Conservation (phyloP, 331 rosid species). For the Saraca asoca region DNA sequence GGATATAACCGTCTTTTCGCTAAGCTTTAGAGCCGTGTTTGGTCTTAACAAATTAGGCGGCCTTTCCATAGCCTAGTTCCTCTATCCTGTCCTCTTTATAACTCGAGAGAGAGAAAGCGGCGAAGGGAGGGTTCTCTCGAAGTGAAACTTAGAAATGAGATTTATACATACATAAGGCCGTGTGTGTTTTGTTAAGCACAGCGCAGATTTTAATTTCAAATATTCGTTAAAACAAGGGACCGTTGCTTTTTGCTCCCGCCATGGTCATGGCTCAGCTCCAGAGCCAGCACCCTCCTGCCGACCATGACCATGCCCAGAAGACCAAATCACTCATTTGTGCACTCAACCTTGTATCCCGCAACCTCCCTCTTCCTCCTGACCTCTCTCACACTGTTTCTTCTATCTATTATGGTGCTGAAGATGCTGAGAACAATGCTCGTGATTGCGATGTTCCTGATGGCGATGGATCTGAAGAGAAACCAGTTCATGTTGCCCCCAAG, state of each 20-base stretch:
- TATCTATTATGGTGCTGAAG: constrained; percentile 41
- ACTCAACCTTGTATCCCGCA: constrained; percentile 85
- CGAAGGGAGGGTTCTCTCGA: constrained; percentile 33
- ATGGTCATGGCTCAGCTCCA: constrained; percentile 63
- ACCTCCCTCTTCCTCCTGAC: constrained; percentile 84
- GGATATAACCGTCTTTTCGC: too few relatives aligned
- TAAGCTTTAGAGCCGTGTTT: too few relatives aligned
- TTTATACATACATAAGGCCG: constrained; percentile 14
- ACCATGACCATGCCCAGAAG: constrained; percentile 47
- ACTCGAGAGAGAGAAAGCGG: too few relatives aligned
- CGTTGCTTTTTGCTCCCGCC: constrained; percentile 75
- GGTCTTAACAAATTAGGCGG: too few relatives aligned
- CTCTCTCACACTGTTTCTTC: constrained; percentile 71
- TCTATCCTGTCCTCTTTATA: too few relatives aligned
- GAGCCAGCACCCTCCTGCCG: background rate
- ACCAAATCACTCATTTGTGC: constrained; percentile 83
- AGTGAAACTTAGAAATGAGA: constrained; percentile 23
- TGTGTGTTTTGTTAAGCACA: constrained; percentile 26
- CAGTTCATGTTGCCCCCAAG: background rate
- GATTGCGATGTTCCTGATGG: background rate
- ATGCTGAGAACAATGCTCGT: background rate
- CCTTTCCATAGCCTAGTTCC: too few relatives aligned
- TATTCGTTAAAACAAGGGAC: constrained; percentile 57
- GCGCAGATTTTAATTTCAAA: constrained; percentile 46
- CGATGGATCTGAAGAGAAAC: constrained; percentile 10